Conservation (phyloP, 192 early-diverging fungal genomes). For the Gaertneriomyces sp. region DNA sequence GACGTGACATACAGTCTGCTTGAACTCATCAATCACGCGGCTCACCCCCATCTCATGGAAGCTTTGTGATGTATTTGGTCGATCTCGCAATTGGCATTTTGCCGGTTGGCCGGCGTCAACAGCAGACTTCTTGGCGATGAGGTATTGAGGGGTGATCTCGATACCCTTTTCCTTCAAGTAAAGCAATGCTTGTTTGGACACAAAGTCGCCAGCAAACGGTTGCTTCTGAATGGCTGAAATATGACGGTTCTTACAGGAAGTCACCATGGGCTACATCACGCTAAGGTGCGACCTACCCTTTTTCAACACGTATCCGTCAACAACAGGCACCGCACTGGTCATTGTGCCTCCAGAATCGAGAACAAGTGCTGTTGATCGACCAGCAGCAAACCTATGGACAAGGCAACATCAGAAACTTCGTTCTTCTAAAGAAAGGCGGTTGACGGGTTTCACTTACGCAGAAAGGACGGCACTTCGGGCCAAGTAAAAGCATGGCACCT, state of each 20-base stretch:
- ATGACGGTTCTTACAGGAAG: not conserved
- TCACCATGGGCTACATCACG: not conserved
- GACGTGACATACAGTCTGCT: slow-evolving; percentile 85
- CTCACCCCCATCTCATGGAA: slow-evolving; percentile 74
- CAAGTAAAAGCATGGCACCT: slow-evolving; percentile 90
- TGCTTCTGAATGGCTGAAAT: slow-evolving; percentile 54
- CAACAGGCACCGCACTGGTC: slow-evolving; percentile 92
- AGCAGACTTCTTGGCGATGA: slow-evolving; percentile 68
- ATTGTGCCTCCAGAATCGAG: slow-evolving; percentile 86
- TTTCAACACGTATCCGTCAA: slow-evolving; percentile 92
- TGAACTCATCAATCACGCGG: slow-evolving; percentile 86
- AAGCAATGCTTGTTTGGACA: slow-evolving; percentile 72
- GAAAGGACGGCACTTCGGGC: slow-evolving; percentile 88
- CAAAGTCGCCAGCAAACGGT: slow-evolving; percentile 74
- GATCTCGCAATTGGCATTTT: slow-evolving; percentile 44
- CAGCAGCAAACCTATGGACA: slow-evolving; percentile 76
- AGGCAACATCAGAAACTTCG: slow-evolving; percentile 14
- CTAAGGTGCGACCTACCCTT: slow-evolving; percentile 53
- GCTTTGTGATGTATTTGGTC: slow-evolving; percentile 56
- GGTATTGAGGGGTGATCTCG: slow-evolving; percentile 77
- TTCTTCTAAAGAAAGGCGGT: not conserved
- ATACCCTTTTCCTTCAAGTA: slow-evolving; percentile 50
- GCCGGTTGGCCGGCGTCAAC: slow-evolving; percentile 69
- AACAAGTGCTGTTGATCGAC: slow-evolving; percentile 82
- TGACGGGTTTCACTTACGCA: slow-evolving; percentile 53